A percentile compares a stretch with the other conserved stretches of the same genome.
These are phyloP conservation scores for Moesziomyces aphidis DNA, from an alignment of 1,284 basidiomycete species.

Conservation along the genomic window DNA sequence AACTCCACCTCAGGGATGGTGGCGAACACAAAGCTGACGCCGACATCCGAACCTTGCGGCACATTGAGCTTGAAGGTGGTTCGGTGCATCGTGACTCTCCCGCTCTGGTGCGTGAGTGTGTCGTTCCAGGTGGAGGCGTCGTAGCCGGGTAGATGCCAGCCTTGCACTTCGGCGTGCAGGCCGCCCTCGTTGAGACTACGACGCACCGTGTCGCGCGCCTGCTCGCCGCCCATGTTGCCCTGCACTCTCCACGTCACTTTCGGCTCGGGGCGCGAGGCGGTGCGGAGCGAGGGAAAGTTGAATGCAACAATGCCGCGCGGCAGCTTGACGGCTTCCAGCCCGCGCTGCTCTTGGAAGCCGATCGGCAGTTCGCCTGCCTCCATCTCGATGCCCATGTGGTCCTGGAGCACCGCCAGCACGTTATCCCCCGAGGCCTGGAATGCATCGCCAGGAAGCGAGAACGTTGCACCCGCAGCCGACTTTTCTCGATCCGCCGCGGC, in stretches of 20 bases:
- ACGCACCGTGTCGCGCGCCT: slow-evolving; percentile 79
- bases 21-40: slow-evolving; percentile 22
- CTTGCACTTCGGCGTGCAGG: slow-evolving; percentile 79
- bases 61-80: slow-evolving; percentile 75
- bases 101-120: slow-evolving; percentile 68
- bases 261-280: slow-evolving; percentile 7
- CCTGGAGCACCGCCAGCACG: slow-evolving; percentile 81
- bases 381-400: slow-evolving; percentile 82
- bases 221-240: slow-evolving; percentile 81
- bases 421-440: slow-evolving; percentile 71
- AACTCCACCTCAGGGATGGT: neutral
- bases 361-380: slow-evolving; percentile 46
- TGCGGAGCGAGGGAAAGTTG: slow-evolving; percentile 72
- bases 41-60: slow-evolving; percentile 47
- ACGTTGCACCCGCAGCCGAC: slow-evolving; percentile 40
- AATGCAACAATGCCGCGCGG: slow-evolving; percentile 77
- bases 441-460: slow-evolving; percentile 73
- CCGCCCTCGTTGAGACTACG: slow-evolving; percentile 83
- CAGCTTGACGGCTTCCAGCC: slow-evolving; percentile 72
- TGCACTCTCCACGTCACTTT: slow-evolving; percentile 80
- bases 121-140: slow-evolving; percentile 76
- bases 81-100: slow-evolving; percentile 80
- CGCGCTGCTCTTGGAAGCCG: slow-evolving; percentile 19
- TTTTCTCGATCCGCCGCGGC: slow-evolving; percentile 25
- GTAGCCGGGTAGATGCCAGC: slow-evolving; percentile 84